A percentile compares a stretch with the other conserved stretches of the same genome.
phyloP scores from a whole-genome alignment of 441 rosid species.

The Biscutella auriculata region DNA sequence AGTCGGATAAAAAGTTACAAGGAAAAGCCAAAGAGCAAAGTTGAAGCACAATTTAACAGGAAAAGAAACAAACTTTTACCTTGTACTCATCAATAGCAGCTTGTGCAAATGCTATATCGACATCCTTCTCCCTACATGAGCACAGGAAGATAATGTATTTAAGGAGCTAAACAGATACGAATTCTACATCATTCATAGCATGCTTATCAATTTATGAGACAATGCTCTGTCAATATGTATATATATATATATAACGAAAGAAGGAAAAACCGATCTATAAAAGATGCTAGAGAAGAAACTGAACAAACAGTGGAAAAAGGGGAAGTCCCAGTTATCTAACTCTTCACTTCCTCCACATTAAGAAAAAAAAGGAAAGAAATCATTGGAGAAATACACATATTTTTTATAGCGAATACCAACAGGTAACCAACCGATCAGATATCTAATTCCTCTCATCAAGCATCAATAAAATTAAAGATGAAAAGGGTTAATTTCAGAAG shows the following conservation, averaged over 20 bases:
- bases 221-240: not conserved
- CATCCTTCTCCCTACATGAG: constrained; percentile 83
- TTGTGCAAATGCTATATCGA: constrained; percentile 86
- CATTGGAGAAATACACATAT: not conserved
- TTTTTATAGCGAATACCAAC: not conserved
- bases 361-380: not conserved
- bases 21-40: not conserved
- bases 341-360: not conserved
- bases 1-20: constrained; percentile 2
- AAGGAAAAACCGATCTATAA: too few species aligned
- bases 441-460: not conserved
- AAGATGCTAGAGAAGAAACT: not conserved
- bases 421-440: not conserved
- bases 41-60: constrained; percentile 3
- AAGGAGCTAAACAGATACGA: not conserved
- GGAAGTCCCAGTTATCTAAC: not conserved
- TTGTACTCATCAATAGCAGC: constrained; percentile 92
- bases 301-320: not conserved
- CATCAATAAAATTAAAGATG: not conserved
- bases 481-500: not conserved
- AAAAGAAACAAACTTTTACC: constrained; percentile 30
- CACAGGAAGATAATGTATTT: constrained; percentile 6
- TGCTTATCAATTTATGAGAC: not conserved
- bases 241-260: not conserved
- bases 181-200: not conserved